Percentiles rank a stretch among this genome's conserved stretches.
Conservation (phyloP, 495 filamentous ascomycete species). For the Hypoxylon lienhwacheense region DNA sequence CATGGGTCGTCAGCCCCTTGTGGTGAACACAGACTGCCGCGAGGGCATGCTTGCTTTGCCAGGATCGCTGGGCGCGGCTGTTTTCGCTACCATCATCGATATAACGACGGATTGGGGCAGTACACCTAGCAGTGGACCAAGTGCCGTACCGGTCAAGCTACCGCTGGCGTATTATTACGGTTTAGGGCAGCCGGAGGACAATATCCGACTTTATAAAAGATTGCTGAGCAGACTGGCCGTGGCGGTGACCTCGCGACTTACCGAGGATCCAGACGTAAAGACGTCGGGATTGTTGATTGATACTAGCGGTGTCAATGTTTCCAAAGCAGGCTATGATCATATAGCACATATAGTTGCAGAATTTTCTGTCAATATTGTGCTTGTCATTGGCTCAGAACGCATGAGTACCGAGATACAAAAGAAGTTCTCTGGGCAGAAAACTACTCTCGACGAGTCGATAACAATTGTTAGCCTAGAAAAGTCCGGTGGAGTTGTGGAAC, state of each 20-base stretch:
- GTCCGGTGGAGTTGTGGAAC: slow-evolving; percentile 83
- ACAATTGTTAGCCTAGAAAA: slow-evolving; percentile 78
- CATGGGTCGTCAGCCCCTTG: slow-evolving; percentile 72
- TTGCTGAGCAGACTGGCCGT: slow-evolving; percentile 77
- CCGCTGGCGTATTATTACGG: slow-evolving; percentile 93
- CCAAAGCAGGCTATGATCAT: slow-evolving; percentile 64
- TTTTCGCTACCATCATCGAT: slow-evolving; percentile 83
- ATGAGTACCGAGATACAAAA: slow-evolving; percentile 76
- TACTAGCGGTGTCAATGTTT: slow-evolving; percentile 69
- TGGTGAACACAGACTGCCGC: slow-evolving; percentile 82
- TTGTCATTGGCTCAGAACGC: slow-evolving; percentile 82
- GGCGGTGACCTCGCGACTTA: slow-evolving; percentile 73
- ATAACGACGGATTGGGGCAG: slow-evolving; percentile 89
- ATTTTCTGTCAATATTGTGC: slow-evolving; percentile 79
- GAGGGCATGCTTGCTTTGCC: slow-evolving; percentile 87
- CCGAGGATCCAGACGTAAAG: slow-evolving; percentile 72
- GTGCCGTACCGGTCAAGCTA: slow-evolving; percentile 82
- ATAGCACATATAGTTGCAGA: slow-evolving; percentile 84
- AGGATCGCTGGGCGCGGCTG: slow-evolving; percentile 79
- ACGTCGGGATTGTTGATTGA: slow-evolving; percentile 83
- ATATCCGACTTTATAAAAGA: slow-evolving; percentile 69
- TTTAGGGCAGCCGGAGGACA: slow-evolving; percentile 71
- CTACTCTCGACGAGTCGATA: slow-evolving; percentile 62
- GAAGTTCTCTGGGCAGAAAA: slow-evolving; percentile 68
- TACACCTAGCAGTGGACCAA: slow-evolving; percentile 88